Evolutionary conservation across 345 rosid genomes (phyloP), one percentile per base, ranked within the genome.

Genomic region (Combretum micranthum): DNA sequence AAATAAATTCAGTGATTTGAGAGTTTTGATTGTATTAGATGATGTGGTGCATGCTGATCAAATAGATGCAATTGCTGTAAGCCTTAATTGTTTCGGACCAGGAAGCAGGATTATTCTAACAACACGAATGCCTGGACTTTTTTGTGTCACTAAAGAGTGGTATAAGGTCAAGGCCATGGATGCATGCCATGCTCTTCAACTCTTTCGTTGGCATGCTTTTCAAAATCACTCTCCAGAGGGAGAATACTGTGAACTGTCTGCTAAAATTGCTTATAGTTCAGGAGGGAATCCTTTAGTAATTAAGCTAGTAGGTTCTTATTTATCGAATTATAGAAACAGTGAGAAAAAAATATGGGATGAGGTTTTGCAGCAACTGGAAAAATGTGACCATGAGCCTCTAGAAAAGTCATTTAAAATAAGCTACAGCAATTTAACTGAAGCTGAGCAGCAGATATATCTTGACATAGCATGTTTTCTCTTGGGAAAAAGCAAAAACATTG

Each of bases 401-500:
- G 13, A 50, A 20, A 18, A 42, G 19, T 20, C 39, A 2, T 42
- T 69, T 37, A 45, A 8, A 20, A 55, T 59, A 17, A 63, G 73
- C 47, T 69, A 25, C 21, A 49, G 22, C 4, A 47, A 15, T 15
- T 50, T 60, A 50, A 20, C 42, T 1, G 48, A 60, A 1, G 46
- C 37, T 12, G 26, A 60, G 5, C 20, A 0, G 23, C 2, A 60
- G 2, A 51, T 60, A 8, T 60, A 39, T 50, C 64, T 69, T 2
- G 61, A 63, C 53, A 25, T 69, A 23, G 68, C 73, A 15, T 63
- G 68, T 32, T 69, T 52, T 61, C 2, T 61, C 25, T 0, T 32
- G 2, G 32, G 32, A 13, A 1, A 1, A 21, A 56, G 52, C 2
- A 13, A 50, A 15, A 61, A 22, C 7, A 44, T 43, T 7, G 64